Evolutionary conservation across 2,329 filamentous ascomycete genomes (phyloP), one percentile per base, ranked within the genome.

Genomic region (Uncinocarpus reesii): DNA sequence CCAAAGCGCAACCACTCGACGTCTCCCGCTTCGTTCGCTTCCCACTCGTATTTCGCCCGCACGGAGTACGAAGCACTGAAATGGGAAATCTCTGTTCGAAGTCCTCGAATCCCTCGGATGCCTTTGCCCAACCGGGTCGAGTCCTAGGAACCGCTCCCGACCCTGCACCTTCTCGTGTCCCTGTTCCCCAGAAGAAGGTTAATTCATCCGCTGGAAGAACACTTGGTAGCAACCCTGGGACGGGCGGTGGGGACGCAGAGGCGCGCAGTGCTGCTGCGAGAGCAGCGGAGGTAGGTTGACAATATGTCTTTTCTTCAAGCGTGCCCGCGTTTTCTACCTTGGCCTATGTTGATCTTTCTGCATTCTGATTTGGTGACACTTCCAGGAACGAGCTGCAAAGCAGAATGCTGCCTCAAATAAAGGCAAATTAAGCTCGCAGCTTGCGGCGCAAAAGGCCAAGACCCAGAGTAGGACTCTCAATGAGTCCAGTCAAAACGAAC

Each of bases 81-180:
- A 95, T 95, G 89, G 89, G 89, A 51, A 90, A 87, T 65, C 76
- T 87, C 68, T 95, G 86, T 71, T 85, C 86, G 63, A 88, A 86
- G 65, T 75, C 73, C 50, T 70, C 78, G 26, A 69, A 77, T 53
- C 60, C 71, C 54, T 58, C 70, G 36, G 80, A 84, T 57, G 73
- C 78, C 65, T 92, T 88, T 70, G 69, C 78, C 45, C 77, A 78
- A 47, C 81, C 84, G 42, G 87, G 86, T 51, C 83, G 86, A 47
- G 77, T 80, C 31, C 74, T 94, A 47, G 83, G 79, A 56, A 73
- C 80, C 31, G 71, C 73, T 16, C 65, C 72, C 7, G 55, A 68
- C 52, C 53, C 73, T 62, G 55, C 71, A 60, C 51, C 49, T 77
- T 71, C 55, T 75, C 72, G 49, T 71, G 73, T 59, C 72, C 79